Conservation (phyloP, 768 basidiomycete species). For the Mycena epipterygia region DNA sequence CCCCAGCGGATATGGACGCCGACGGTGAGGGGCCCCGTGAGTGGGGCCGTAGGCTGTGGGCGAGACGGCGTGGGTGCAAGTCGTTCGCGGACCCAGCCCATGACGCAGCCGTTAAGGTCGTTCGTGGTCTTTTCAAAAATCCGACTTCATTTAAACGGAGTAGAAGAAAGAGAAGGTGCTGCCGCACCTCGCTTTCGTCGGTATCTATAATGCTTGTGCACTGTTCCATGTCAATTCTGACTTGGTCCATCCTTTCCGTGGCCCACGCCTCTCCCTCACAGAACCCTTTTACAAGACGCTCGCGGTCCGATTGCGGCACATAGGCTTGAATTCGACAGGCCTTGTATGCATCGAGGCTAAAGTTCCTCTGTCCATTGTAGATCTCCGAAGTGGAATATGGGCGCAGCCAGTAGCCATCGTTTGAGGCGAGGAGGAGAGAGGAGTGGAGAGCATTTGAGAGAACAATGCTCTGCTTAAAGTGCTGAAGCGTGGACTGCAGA, state of each 20-base stretch:
- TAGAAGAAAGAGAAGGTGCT: neutral
- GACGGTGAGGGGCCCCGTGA: constrained; percentile 9
- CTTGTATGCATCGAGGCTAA: constrained; percentile 14
- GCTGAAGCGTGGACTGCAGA: constrained; percentile 29
- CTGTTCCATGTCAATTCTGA: constrained; percentile 16
- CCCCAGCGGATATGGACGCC: constrained; percentile 27
- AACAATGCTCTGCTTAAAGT: constrained; percentile 30
- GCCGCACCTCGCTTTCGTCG: constrained; percentile 23
- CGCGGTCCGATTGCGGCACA: constrained; percentile 7
- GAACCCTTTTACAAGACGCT: constrained; percentile 13
- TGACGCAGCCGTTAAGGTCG: constrained; percentile 31
- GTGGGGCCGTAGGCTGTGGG: constrained; percentile 11
- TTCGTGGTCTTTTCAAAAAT: constrained; percentile 13
- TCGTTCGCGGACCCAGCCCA: constrained; percentile 32
- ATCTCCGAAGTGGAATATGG: constrained; percentile 29
- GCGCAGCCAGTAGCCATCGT: constrained; percentile 18
- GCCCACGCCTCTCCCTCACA: constrained; percentile 29
- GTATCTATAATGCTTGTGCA: constrained; percentile 31
- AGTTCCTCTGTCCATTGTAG: constrained; percentile 22
- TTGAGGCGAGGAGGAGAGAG: constrained; percentile 10
- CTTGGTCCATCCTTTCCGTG: constrained; percentile 15
- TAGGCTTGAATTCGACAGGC: constrained; percentile 29
- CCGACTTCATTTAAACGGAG: neutral
- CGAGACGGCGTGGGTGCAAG: constrained; percentile 10
- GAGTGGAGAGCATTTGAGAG: constrained; percentile 25